Evolutionary conservation across 164 flowering plant species (phyloP), one percentile per base, ranked within the genome.

Genomic region (Piper betle): DNA sequence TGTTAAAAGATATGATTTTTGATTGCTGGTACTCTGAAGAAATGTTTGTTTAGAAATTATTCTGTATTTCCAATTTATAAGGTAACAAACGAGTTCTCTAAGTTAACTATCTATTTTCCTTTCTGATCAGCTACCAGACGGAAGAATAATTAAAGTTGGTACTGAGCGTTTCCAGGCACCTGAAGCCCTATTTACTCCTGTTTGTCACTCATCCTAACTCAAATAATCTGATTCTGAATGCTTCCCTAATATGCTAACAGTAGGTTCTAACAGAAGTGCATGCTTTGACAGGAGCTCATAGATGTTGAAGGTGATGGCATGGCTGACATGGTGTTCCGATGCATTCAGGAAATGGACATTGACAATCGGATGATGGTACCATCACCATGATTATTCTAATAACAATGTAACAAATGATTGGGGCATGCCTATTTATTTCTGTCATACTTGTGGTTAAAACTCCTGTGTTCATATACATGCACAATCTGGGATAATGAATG

Each of bases 271-370:
- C 11, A 46, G 50, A 46, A 46, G 50, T 8, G 50, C 10, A 12
- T 10, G 1, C 15, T 46, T 46, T 46, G 15, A 2, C 77, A 93
- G 99, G 97, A 93, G 70, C 89, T 93, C 52, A 90, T 93, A 62
- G 99, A 90, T 70, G 97, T 93, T 67, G 97, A 91, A 80, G 96
- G 99, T 62, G 97, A 93, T 83, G 99, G 99, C 63, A 86, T 90
- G 88, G 99, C 97, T 63, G 99, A 93, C 67, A 93, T 93, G 97
- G 99, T 93, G 62, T 93, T 93, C 65, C 95, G 82, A 69, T 88
- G 99, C 79, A 93, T 93, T 67, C 99, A 90, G 75, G 97, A 93
- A 75, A 93, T 90, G 97, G 99, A 93, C 72, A 93, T 90, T 66
- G 96, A 93, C 77, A 93, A 93, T 50, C 75, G 99, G 17, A 93